These are phyloP conservation scores for Exophiala sideris DNA, from an alignment of 2,329 filamentous ascomycete species.

Conservation along the genomic window DNA sequence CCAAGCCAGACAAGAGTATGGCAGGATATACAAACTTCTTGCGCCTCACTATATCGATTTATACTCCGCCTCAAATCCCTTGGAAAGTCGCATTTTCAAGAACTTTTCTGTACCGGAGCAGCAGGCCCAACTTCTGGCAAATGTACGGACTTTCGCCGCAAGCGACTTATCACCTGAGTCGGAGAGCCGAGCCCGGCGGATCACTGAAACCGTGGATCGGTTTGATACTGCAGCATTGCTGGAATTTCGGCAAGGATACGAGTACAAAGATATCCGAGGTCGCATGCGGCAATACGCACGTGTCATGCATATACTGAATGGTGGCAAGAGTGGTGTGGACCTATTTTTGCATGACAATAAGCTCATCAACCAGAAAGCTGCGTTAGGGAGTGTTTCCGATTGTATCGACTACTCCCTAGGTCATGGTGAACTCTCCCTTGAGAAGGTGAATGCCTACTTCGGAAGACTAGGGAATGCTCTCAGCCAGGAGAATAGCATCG, in stretches of 20 bases:
- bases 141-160: conserved; percentile 72
- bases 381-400: conserved; percentile 71
- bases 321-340: conserved; percentile 73
- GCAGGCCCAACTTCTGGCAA: conserved; percentile 83
- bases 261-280: conserved; percentile 81
- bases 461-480: conserved; percentile 68
- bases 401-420: conserved; percentile 70
- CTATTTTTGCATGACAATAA: conserved; percentile 87
- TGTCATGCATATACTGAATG: conserved; percentile 78
- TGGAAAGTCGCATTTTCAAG: conserved; percentile 70
- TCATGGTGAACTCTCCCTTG: conserved; percentile 62
- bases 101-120: conserved; percentile 84
- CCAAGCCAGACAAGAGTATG: conserved; percentile 83
- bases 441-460: conserved; percentile 80
- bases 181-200: conserved; percentile 64
- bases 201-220: conserved; percentile 70
- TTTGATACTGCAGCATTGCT: conserved; percentile 88
- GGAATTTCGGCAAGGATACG: conserved; percentile 91
- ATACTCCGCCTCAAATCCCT: conserved; percentile 65
- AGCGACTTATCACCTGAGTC: conserved; percentile 79
- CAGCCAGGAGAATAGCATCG: conserved; percentile 76
- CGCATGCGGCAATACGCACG: conserved; percentile 86
- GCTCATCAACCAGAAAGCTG: conserved; percentile 69
- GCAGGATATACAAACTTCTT: conserved; percentile 81
- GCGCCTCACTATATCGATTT: conserved; percentile 88